Percentiles rank a stretch among this genome's conserved stretches.
Conservation (phyloP, 2,329 filamentous ascomycete species). For the Penicillium sp. region DNA sequence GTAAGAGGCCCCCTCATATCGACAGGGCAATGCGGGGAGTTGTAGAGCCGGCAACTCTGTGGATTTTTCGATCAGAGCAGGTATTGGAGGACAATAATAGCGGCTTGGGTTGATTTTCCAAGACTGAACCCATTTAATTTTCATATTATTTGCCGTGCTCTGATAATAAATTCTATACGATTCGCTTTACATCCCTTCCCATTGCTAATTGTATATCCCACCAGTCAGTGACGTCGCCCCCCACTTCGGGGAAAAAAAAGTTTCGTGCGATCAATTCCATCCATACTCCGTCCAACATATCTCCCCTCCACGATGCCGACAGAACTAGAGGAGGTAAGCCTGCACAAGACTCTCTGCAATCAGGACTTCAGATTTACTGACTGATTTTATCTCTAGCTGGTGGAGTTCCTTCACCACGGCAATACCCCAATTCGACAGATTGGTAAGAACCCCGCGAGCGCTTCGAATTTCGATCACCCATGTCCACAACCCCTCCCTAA, state of each 20-base stretch:
- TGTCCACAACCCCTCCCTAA: background rate
- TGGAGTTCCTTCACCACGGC: conserved; percentile 89
- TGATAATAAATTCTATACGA: background rate
- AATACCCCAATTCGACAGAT: conserved; percentile 88
- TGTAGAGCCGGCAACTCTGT: background rate
- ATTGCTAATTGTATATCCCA: background rate
- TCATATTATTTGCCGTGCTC: background rate
- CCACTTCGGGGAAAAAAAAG: conserved; percentile 26
- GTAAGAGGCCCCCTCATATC: background rate
- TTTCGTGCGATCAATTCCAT: conserved; percentile 11
- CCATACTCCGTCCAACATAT: conserved; percentile 1
- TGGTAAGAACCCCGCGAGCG: conserved; percentile 51
- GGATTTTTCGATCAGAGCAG: background rate
- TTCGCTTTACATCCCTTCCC: background rate
- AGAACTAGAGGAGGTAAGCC: conserved; percentile 73
- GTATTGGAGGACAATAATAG: background rate
- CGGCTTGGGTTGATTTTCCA: no score
- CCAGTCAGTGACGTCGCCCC: conserved; percentile 9
- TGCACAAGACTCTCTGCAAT: background rate
- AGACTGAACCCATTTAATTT: background rate
- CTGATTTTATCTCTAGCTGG: conserved; percentile 38
- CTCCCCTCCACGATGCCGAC: conserved; percentile 63
- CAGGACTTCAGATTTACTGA: background rate
- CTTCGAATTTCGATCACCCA: background rate
- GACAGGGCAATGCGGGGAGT: background rate